These are phyloP conservation scores for Athelia sp. DNA, from an alignment of 1,284 basidiomycete species.

Conservation along the genomic window DNA sequence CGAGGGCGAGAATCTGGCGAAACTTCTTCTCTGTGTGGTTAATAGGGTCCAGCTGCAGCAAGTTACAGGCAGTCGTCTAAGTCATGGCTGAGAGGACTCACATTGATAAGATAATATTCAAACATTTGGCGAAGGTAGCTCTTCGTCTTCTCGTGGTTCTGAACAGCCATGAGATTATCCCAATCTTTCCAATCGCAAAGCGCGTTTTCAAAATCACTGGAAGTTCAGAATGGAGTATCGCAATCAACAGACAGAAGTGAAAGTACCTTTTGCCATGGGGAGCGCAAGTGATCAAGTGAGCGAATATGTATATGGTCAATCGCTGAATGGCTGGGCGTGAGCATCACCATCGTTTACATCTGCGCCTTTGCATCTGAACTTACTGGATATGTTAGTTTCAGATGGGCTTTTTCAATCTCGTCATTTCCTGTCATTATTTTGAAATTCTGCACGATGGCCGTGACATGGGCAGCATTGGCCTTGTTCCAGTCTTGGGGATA, in stretches of 20 bases:
- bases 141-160: not conserved
- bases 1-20: constrained; percentile 25
- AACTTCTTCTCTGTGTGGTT: not conserved
- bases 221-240: not conserved
- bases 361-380: too few species aligned
- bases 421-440: not conserved
- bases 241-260: not conserved
- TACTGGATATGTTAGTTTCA: not conserved
- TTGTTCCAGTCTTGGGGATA: not conserved
- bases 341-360: not conserved
- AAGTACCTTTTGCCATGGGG: not conserved
- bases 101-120: constrained; percentile 6
- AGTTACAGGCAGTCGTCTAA: too few species aligned
- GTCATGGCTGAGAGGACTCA: too few species aligned
- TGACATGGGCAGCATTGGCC: not conserved
- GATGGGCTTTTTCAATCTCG: not conserved
- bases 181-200: not conserved
- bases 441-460: not conserved
- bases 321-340: not conserved
- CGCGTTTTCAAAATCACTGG: not conserved
- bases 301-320: not conserved
- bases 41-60: not conserved
- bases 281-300: not conserved
- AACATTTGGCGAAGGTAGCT: not conserved
- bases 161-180: not conserved